Evolutionary conservation across 2,329 filamentous ascomycete species (phyloP), one percentile per base, ranked within the genome.

Genomic region (Leptographium procerum): DNA sequence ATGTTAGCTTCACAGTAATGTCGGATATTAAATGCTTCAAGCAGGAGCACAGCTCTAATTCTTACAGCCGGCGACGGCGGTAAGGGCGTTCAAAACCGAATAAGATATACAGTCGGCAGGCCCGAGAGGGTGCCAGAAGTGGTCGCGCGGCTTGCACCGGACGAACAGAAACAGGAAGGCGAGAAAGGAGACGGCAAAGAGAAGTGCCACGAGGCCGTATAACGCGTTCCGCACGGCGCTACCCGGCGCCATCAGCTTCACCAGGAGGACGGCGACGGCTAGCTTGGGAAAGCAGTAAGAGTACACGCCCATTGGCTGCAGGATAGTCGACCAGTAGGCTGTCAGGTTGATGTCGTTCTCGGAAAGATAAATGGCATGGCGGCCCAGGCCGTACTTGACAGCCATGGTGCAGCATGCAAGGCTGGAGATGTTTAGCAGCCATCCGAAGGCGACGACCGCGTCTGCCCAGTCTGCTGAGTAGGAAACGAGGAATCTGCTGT

Each of bases 201-300:
- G 53, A 34, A 45, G 14, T 14, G 13, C 36, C 53, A 55, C 47
- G 10, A 55, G 26, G 24, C 14, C 24, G 24, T 55, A 55, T 11
- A 55, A 22, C 3, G 22, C 2, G 24, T n/a, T 45, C 4, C 3
- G 4, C 4, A n/a, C 36, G 13, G 10, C 26, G 11, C 14, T 43
- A 10, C n/a, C 10, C 1, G 53, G 53, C 22, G 29, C 9, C 36
- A 55, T 28, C 11, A 55, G 19, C n/a, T 31, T 43, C 16, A 55
- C 24, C 22, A 55, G 8, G 9, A 55, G 53, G 28, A 24, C 53
- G 26, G 28, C 34, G 24, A 55, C 24, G 9, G 36, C 53, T 6
- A 55, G 36, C 28, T 55, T 55, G 10, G 53, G 53, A 45, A 55
- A 55, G 24, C 53, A 55, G 34, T 55, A 55, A n/a, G 53, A 45